Base-by-base conservation (phyloP, 2,329 filamentous ascomycete species). In the Pseudomassariella vexata region DNA sequence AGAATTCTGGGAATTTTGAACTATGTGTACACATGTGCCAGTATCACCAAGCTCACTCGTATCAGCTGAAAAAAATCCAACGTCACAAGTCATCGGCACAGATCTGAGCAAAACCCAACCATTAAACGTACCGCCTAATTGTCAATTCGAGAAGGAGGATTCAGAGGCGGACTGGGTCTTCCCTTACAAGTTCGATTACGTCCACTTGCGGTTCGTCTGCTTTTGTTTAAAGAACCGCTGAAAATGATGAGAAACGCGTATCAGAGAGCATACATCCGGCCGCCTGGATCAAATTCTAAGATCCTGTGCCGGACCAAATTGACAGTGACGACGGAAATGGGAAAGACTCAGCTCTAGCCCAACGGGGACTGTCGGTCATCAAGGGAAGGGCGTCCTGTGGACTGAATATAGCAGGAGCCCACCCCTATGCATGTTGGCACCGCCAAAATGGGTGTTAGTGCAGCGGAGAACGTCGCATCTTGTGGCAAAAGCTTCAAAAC, bases 121-220 rank as follows among this genome's bases (percentile, higher is more conserved):
- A 9, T 9, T 10, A 6, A 9, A 17, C 6, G 19, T 17, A 14
- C 16, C 19, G 14, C 9, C 26, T 17, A 28, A 28, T 17, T 28
- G 26, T 17, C 16, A 17, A 9, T 28, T 28, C 15, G 14, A 28
- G 15, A 15, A 18, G 15, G 26, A 28, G 9, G 26, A 28, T 4
- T 14, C 26, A 14, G 26, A 28, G 26, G 26, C 16, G 15, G 26
- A 28, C 11, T 28, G 26, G 26, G 6, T 28, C 12, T 28, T 28
- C 26, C 26, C 11, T 9, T 9, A 15, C n/a, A 15, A 17, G 6
- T 28, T 28, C 16, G 26, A 28, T n/a, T 28, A 28, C 26, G 16
- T 28, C 6, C 26, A 28, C 4, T n/a, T 28, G 7, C 26, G 26
- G 6, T 28, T 28, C 26, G 19, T 28, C 14, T 28, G 3, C 16